Evolutionary conservation across 2,329 filamentous ascomycete genomes (phyloP).

Genomic region (Albifimbria verrucaria): DNA sequence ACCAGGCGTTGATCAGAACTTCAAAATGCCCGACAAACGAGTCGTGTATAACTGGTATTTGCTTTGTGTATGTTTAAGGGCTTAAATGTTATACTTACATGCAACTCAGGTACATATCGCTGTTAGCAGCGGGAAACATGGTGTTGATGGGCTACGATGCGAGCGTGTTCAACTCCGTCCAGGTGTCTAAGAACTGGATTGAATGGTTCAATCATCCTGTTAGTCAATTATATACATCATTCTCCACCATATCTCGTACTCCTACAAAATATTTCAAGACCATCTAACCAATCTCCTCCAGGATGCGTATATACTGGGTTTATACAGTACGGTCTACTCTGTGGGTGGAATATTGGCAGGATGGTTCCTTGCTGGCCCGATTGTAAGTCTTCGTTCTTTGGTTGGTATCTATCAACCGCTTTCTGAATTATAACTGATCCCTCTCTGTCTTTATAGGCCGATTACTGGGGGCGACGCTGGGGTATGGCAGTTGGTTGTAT

Average conservation of each 20-base stretch:
- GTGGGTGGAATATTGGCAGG: conserved; percentile 65
- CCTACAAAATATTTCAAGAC: background rate
- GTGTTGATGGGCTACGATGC: conserved; percentile 70
- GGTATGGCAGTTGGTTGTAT: conserved; percentile 66
- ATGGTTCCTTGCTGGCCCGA: conserved; percentile 43
- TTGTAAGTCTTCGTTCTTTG: background rate
- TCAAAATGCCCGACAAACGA: no score
- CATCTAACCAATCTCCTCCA: no score
- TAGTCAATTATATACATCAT: conserved; percentile 29
- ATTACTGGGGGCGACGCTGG: conserved; percentile 58
- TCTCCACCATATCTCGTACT: background rate
- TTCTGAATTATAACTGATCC: no score
- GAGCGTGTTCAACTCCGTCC: conserved; percentile 66
- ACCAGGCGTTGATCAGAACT: no score
- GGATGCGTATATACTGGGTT: conserved; percentile 35
- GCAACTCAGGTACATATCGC: background rate
- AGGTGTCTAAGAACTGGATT: conserved; percentile 62
- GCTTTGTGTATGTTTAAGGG: no score
- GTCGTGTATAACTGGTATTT: no score
- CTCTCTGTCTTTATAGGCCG: no score
- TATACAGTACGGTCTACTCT: conserved; percentile 62
- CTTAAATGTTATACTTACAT: no score
- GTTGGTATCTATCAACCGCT: background rate
- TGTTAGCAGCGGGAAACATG: conserved; percentile 64
- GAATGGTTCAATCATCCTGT: conserved; percentile 51